These are phyloP conservation scores for Trichoderma sp. DNA, from an alignment of 2,329 filamentous ascomycete genomes.

Conservation along the genomic window DNA sequence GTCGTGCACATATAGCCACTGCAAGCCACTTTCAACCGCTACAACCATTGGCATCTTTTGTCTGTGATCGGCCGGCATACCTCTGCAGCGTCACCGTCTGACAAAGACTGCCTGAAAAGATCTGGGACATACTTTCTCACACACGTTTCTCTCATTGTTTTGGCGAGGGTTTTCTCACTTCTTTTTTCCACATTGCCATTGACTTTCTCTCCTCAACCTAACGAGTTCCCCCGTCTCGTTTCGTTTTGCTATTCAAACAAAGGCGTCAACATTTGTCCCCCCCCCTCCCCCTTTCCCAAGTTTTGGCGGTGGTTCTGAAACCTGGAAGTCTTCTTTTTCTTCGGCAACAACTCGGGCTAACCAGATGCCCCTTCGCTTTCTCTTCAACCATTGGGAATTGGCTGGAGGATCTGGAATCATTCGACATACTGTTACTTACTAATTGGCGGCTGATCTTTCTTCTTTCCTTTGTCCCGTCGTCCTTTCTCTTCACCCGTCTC, in stretches of 20 bases:
- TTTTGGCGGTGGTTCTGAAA: not conserved
- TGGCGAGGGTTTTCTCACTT: not conserved
- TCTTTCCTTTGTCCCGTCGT: conserved; percentile 24
- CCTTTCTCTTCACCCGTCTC: not conserved
- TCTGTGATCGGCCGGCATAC: not conserved
- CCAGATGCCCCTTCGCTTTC: conserved; percentile 26
- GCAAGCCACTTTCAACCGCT: conserved; percentile 21
- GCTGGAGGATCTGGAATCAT: conserved; percentile 27
- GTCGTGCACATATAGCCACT: conserved; percentile 24
- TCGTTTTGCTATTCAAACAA: not conserved
- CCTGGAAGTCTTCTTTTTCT: not conserved
- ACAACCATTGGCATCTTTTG: not conserved
- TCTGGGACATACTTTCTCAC: not conserved
- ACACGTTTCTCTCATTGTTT: not conserved
- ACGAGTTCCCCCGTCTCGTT: not conserved
- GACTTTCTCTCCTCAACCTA: not conserved
- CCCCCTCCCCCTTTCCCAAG: not conserved
- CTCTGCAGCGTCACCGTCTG: not conserved
- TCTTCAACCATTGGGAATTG: conserved; percentile 24
- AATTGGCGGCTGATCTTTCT: conserved; percentile 13
- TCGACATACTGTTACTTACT: conserved; percentile 30
- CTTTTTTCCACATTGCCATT: not conserved
- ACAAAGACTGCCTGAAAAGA: not conserved
- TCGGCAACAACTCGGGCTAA: not conserved
- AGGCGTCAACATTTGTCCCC: not conserved